A percentile compares a stretch with the other conserved stretches of the same genome.
Conservation (phyloP, 2,329 filamentous ascomycete genomes). For the Leptographium galeiforme region DNA sequence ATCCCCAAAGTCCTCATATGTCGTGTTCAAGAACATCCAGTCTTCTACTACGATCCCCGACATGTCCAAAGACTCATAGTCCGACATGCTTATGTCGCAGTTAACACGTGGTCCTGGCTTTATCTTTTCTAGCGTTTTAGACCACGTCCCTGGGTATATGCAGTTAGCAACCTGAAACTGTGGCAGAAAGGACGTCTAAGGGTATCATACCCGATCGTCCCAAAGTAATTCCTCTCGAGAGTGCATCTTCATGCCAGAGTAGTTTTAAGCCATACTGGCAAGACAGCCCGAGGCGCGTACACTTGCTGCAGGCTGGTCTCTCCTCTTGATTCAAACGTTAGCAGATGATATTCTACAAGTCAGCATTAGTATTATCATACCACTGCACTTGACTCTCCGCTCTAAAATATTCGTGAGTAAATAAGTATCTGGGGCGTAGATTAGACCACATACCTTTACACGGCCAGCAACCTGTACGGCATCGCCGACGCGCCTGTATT, state of each 20-base stretch:
- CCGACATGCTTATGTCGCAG: not conserved
- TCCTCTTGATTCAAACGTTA: not conserved
- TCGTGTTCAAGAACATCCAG: conserved; percentile 10
- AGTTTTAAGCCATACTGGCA: not conserved
- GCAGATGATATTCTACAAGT: not conserved
- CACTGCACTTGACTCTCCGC: not conserved
- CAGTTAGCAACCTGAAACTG: not conserved
- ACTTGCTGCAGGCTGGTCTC: not conserved
- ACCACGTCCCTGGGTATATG: not conserved
- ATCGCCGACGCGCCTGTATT: not conserved
- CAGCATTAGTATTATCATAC: not conserved
- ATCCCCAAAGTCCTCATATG: conserved; percentile 2
- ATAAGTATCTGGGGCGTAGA: not conserved
- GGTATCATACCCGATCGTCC: not conserved
- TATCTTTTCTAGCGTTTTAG: not conserved
- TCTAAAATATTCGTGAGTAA: not conserved
- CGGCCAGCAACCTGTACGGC: not conserved
- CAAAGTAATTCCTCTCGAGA: not conserved
- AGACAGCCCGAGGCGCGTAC: not conserved
- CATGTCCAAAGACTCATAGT: not conserved
- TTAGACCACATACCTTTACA: not conserved
- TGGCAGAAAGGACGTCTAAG: not conserved
- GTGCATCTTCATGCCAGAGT: not conserved
- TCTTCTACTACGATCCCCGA: not conserved
- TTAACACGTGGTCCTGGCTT: not conserved